phyloP scores from a whole-genome alignment of 1,139 yeast species.

The Hanseniaspora sp. region DNA sequence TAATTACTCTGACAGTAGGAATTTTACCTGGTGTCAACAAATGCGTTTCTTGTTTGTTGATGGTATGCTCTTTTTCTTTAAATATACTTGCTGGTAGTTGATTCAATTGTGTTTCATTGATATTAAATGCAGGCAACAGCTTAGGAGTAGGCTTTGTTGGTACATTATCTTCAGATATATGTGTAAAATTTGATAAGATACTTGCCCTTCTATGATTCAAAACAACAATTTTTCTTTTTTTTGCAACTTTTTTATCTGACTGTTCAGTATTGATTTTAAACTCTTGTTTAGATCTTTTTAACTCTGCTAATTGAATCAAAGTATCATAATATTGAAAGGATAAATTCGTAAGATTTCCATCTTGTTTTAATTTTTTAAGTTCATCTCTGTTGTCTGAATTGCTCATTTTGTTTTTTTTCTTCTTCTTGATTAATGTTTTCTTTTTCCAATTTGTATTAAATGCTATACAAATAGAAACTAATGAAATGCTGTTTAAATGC shows the following conservation, averaged over 20 bases:
- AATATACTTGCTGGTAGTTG: not conserved
- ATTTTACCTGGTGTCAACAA: conserved; percentile 13
- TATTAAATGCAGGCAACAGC: not conserved
- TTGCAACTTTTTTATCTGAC: not conserved
- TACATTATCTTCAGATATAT: too few relatives aligned
- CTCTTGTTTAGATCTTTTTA: not conserved
- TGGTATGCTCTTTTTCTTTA: not conserved
- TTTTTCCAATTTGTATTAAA: too few relatives aligned
- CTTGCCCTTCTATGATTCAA: not conserved
- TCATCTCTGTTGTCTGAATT: not conserved
- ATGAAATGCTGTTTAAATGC: too few relatives aligned
- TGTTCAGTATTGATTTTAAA: not conserved
- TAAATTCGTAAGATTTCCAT: conserved; percentile 5
- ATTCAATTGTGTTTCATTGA: not conserved
- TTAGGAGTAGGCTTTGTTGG: not conserved
- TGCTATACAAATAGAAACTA: too few relatives aligned
- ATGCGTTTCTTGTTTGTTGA: conserved; percentile 2
- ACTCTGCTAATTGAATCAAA: not conserved
- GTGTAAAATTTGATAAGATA: too few relatives aligned
- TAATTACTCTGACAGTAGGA: not conserved
- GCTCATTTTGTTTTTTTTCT: too few relatives aligned
- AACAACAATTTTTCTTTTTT: not conserved
- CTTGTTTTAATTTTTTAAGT: not conserved
- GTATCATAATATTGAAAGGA: conserved; percentile 10
- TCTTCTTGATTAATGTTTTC: too few relatives aligned